Percentiles rank a stretch among this genome's conserved stretches.
phyloP scores from a whole-genome alignment of 495 filamentous ascomycete genomes.

The Trichoderma virens region DNA sequence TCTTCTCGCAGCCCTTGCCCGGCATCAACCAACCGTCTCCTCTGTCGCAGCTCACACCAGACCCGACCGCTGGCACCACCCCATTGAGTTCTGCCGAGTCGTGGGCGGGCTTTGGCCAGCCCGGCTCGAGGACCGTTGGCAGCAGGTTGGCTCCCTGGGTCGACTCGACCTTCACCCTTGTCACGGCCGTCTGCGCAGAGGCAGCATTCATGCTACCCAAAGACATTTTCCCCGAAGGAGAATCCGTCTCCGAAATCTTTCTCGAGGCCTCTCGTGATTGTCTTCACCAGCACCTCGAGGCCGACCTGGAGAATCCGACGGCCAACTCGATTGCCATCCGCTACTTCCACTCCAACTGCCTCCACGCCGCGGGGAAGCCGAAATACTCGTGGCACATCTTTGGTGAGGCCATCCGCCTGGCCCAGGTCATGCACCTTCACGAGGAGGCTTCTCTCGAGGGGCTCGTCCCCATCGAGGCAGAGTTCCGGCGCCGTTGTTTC shows the following conservation, averaged over 20 bases:
- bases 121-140: neutral
- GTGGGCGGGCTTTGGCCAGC: slow-evolving; percentile 1
- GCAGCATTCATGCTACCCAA: slow-evolving; percentile 11
- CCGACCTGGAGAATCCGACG: slow-evolving; percentile 23
- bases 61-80: neutral
- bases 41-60: neutral
- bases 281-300: slow-evolving; percentile 18
- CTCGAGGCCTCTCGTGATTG: slow-evolving; percentile 8
- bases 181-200: slow-evolving; percentile 17
- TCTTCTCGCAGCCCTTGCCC: slow-evolving; percentile 6
- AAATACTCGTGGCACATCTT: slow-evolving; percentile 26
- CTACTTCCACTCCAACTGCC: slow-evolving; percentile 27
- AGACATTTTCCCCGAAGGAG: slow-evolving; percentile 10
- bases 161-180: slow-evolving; percentile 20
- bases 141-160: neutral
- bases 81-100: neutral
- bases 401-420: slow-evolving; percentile 24
- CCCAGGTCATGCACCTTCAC: slow-evolving; percentile 25
- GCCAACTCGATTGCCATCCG: slow-evolving; percentile 24
- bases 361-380: slow-evolving; percentile 24
- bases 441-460: slow-evolving; percentile 21
- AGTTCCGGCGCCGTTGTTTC: slow-evolving; percentile 24
- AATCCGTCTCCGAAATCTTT: slow-evolving; percentile 10
- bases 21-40: slow-evolving; percentile 1
- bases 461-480: slow-evolving; percentile 19